These are phyloP conservation scores for Spiraea crenata DNA, from an alignment of 331 rosid species.

Conservation along the genomic window DNA sequence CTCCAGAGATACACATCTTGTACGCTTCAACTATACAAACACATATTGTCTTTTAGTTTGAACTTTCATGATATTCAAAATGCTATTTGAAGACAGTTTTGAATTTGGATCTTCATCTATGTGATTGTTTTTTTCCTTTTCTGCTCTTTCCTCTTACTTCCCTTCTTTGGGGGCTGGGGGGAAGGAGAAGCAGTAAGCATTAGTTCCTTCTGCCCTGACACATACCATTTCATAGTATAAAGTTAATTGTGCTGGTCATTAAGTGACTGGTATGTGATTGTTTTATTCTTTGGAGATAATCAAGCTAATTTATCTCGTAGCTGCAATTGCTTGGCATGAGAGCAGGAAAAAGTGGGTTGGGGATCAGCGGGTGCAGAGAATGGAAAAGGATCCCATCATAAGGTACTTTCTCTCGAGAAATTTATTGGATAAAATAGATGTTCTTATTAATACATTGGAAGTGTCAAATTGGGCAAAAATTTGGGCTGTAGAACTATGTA, in stretches of 20 bases:
- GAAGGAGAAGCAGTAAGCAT: not conserved
- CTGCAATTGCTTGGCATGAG: slow-evolving; percentile 81
- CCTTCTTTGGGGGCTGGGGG: not conserved
- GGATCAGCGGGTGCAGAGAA: slow-evolving; percentile 49
- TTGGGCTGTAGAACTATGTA: not conserved
- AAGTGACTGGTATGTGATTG: not conserved
- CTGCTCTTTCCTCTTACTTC: not conserved
- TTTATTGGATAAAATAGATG: slow-evolving; percentile 2
- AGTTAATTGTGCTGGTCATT: not conserved
- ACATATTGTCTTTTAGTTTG: not conserved
- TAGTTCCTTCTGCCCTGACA: not conserved
- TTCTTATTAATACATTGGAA: not conserved
- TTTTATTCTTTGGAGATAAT: slow-evolving; percentile 27
- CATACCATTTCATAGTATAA: not conserved
- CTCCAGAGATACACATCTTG: too few species aligned
- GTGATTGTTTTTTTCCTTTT: not conserved
- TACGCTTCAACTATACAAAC: not conserved
- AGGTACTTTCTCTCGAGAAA: slow-evolving; percentile 47
- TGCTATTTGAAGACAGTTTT: not conserved
- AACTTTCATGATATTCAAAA: too few species aligned
- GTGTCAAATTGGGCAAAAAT: not conserved
- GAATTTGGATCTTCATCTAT: not conserved
- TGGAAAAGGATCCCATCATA: slow-evolving; percentile 68
- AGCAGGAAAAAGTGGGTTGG: slow-evolving; percentile 84
- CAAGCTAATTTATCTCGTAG: slow-evolving; percentile 43